A percentile compares a stretch with the other conserved stretches of the same genome.
Evolutionary conservation across 345 rosid species (phyloP).

Genomic region (Mallotus nudiflorus): DNA sequence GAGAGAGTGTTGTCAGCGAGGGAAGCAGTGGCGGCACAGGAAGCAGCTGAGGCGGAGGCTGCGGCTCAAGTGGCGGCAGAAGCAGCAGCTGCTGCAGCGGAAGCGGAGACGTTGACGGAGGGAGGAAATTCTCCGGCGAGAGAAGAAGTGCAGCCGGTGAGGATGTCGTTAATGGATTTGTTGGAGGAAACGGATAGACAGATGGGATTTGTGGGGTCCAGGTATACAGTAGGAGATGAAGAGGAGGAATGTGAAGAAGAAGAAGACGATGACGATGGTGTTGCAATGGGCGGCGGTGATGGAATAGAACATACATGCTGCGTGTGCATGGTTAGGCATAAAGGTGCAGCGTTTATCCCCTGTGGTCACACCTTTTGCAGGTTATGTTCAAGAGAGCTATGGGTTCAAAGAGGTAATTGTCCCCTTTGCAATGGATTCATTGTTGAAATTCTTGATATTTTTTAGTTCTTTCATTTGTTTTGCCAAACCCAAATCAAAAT

Average conservation of each 20-base stretch:
- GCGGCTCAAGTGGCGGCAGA: constrained; percentile 26
- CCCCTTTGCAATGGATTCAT: constrained; percentile 85
- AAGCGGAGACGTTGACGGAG: no score
- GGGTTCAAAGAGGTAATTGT: constrained; percentile 85
- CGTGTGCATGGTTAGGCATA: constrained; percentile 81
- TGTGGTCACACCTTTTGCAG: constrained; percentile 95
- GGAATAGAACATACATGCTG: constrained; percentile 66
- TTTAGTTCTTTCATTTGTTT: constrained; percentile 32
- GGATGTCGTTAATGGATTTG: constrained; percentile 88
- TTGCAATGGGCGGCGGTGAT: constrained; percentile 21
- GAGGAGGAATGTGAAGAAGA: constrained; percentile 32
- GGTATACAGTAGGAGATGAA: constrained; percentile 49
- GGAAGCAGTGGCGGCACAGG: constrained; percentile 78
- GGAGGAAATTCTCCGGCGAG: constrained; percentile 4
- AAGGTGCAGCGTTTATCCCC: constrained; percentile 82
- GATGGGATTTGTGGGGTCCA: constrained; percentile 61
- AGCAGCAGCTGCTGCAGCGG: no score
- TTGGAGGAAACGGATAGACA: constrained; percentile 78
- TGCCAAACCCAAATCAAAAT: neutral
- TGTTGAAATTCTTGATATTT: constrained; percentile 81
- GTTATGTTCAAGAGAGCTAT: constrained; percentile 89
- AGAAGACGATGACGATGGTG: constrained; percentile 38
- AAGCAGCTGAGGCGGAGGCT: constrained; percentile 59
- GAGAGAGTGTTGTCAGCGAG: constrained; percentile 76
- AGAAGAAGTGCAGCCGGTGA: constrained; percentile 35